phyloP scores from a whole-genome alignment of 2,329 filamentous ascomycete species.

The Epichloe scottii region DNA sequence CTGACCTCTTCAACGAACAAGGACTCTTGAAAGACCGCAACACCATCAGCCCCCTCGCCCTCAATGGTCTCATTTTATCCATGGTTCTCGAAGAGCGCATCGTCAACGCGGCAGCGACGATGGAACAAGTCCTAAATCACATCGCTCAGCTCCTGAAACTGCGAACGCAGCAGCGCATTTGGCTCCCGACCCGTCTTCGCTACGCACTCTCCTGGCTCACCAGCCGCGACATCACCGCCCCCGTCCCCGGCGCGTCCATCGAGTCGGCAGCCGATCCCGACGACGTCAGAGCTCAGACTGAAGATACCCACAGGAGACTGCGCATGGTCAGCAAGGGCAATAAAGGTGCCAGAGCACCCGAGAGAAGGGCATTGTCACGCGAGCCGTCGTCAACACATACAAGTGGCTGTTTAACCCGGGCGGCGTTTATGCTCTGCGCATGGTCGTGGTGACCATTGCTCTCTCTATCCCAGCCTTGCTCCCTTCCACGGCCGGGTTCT shows the following conservation, averaged over 20 bases:
- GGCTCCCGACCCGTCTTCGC: slow-evolving; percentile 28
- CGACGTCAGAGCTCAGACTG: slow-evolving; percentile 16
- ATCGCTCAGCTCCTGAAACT: slow-evolving; percentile 23
- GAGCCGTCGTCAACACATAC: slow-evolving; percentile 18
- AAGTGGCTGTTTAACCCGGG: slow-evolving; percentile 30
- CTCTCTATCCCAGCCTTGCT: slow-evolving; percentile 28
- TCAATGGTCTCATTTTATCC: slow-evolving; percentile 29
- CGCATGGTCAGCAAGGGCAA: slow-evolving; percentile 20
- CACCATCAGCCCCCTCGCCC: slow-evolving; percentile 12
- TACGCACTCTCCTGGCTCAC: slow-evolving; percentile 28
- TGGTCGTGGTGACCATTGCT: slow-evolving; percentile 34
- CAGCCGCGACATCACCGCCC: slow-evolving; percentile 10
- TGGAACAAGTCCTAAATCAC: slow-evolving; percentile 23
- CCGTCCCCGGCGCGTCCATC: slow-evolving; percentile 10
- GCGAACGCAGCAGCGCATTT: slow-evolving; percentile 24
- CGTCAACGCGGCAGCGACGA: slow-evolving; percentile 11
- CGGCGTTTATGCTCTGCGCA: slow-evolving; percentile 33
- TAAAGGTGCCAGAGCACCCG: slow-evolving; percentile 3
- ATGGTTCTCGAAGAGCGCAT: slow-evolving; percentile 37
- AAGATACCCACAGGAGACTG: slow-evolving; percentile 23
- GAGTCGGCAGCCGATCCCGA: slow-evolving; percentile 11
- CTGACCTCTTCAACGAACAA: slow-evolving; percentile 28
- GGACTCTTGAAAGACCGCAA: slow-evolving; percentile 21
- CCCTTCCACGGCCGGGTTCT: slow-evolving; percentile 32
- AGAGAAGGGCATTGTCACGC: slow-evolving; percentile 10